These are phyloP conservation scores for Heliocybe sulcata DNA, from an alignment of 1,284 basidiomycete genomes.

Conservation along the genomic window DNA sequence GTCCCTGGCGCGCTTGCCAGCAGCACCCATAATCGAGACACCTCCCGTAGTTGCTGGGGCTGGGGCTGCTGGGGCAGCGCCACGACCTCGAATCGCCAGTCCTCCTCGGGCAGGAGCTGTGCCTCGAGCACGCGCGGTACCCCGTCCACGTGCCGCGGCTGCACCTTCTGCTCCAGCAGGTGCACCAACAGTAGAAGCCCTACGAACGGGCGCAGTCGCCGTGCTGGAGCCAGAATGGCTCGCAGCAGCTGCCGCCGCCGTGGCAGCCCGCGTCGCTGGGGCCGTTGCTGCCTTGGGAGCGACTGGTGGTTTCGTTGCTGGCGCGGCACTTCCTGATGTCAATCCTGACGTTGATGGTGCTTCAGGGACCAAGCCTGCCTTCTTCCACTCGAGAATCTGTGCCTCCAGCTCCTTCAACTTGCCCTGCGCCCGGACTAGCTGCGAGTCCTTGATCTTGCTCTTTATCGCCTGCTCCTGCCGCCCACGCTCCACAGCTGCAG, in stretches of 20 bases:
- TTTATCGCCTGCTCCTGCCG: constrained; percentile 54
- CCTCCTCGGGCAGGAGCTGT: constrained; percentile 24
- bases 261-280: constrained; percentile 11
- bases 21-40: constrained; percentile 61
- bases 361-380: constrained; percentile 34
- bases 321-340: constrained; percentile 12
- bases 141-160: constrained; percentile 24
- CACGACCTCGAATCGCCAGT: constrained; percentile 13
- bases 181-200: constrained; percentile 14
- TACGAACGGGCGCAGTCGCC: constrained; percentile 11
- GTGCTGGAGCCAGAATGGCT: constrained; percentile 6
- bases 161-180: constrained; percentile 15
- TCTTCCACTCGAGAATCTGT: constrained; percentile 48
- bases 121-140: constrained; percentile 25
- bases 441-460: constrained; percentile 60
- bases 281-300: constrained; percentile 13
- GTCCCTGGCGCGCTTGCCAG: constrained; percentile 60
- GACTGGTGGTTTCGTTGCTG: constrained; percentile 12
- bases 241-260: constrained; percentile 15
- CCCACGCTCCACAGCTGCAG: constrained; percentile 58
- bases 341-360: constrained; percentile 12
- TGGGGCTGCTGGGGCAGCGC: constrained; percentile 17
- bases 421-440: constrained; percentile 48
- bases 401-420: constrained; percentile 62
- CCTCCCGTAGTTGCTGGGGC: constrained; percentile 18